Evolutionary conservation across 192 early-diverging fungal species (phyloP).

Genomic region (Coemansia sp.): DNA sequence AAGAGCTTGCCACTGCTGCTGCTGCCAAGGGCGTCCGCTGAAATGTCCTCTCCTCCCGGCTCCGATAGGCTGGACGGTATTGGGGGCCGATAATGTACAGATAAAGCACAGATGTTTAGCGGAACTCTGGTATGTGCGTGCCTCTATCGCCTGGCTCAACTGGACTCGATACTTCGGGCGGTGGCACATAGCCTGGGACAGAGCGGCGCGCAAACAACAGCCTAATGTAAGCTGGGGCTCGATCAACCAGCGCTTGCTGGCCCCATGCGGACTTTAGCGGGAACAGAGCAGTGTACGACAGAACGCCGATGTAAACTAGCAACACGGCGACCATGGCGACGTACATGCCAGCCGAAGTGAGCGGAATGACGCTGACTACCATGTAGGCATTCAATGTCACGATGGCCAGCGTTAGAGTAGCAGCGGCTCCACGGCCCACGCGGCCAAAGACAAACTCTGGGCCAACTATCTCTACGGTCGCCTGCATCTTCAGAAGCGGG

Average conservation of each 20-base stretch:
- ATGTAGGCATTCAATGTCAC: slow-evolving; percentile 48
- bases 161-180: not conserved
- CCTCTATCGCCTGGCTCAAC: not conserved
- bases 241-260: slow-evolving; percentile 23
- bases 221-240: slow-evolving; percentile 23
- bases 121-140: not conserved
- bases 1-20: no score
- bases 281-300: slow-evolving; percentile 31
- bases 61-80: no score
- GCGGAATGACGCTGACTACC: slow-evolving; percentile 46
- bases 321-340: slow-evolving; percentile 36
- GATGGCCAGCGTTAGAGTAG: slow-evolving; percentile 32
- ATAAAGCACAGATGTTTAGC: not conserved
- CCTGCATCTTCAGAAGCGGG: slow-evolving; percentile 64
- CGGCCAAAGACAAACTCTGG: slow-evolving; percentile 47
- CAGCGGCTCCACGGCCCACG: slow-evolving; percentile 9
- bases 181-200: not conserved
- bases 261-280: slow-evolving; percentile 35
- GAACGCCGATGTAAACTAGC: slow-evolving; percentile 20
- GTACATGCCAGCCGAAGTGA: slow-evolving; percentile 39
- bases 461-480: slow-evolving; percentile 56
- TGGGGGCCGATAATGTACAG: slow-evolving; percentile 10
- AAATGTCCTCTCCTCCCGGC: no score
- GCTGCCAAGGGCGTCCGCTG: no score
- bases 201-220: slow-evolving; percentile 39